A percentile compares a stretch with the other conserved stretches of the same genome.
Evolutionary conservation across 2,329 filamentous ascomycete genomes (phyloP).

Genomic region (Capronia americana): DNA sequence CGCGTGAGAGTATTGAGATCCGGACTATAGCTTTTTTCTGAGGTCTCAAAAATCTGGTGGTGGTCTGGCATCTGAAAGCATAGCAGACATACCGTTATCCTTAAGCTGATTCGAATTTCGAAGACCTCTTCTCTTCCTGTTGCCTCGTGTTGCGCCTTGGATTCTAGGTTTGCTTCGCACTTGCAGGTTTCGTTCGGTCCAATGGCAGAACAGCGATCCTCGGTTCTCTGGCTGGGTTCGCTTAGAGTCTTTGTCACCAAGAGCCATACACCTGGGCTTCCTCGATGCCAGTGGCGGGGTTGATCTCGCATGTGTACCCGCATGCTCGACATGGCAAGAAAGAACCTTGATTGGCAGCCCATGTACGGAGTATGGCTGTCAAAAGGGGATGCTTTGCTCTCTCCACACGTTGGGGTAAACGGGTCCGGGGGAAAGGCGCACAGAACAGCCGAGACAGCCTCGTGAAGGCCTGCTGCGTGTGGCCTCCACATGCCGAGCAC

Average conservation of each 20-base stretch:
- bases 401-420: conserved; percentile 17
- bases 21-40: conserved; percentile 51
- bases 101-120: not conserved
- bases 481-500: conserved; percentile 10
- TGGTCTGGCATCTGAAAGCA: not conserved
- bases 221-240: not conserved
- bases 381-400: conserved; percentile 2
- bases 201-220: not conserved
- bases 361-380: not conserved
- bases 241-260: not conserved
- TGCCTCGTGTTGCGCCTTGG: not conserved
- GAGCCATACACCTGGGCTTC: not conserved
- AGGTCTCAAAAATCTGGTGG: not conserved
- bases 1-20: conserved; percentile 50
- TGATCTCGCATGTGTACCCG: conserved; percentile 5
- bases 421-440: not conserved
- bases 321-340: not conserved
- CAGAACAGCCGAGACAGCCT: not conserved
- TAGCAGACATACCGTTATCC: not conserved
- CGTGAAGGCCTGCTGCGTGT: not conserved
- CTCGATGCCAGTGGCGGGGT: not conserved
- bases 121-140: not conserved
- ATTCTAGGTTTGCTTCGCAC: not conserved
- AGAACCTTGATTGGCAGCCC: not conserved
- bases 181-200: not conserved